Base-by-base conservation (phyloP, 2,329 filamentous ascomycete genomes). In the Fusarium sp. region DNA sequence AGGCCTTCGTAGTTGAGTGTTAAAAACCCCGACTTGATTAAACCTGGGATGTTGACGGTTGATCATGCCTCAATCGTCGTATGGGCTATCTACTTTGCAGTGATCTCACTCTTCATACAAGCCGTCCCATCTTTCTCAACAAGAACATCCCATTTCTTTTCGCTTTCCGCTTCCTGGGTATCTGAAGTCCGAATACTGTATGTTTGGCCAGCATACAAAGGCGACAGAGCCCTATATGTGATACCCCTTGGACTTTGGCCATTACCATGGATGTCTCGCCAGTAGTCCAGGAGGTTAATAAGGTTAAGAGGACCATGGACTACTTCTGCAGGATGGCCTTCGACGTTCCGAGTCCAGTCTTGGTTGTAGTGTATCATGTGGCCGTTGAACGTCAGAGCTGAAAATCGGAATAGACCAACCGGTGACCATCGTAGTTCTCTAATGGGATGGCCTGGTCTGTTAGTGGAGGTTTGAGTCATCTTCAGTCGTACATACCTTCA, bases 361-460 rank as follows among this genome's bases (percentile, higher is more conserved):
- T 86, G 84, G 73, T 94, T 91, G 70, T 95, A 90, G 77, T 97
- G 94, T 54, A 97, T 96, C 68, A 88, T 89, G 77, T 97, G 94
- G 0, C 88, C 92, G 75, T 97, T 97, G 81, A 94, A 94, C 0
- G 92, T 96, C 39, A 97, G 80, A 0, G 92, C 92, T 1, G 91
- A 94, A 81, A 94, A 97, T 18, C 92, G 88, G 78, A 96, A 96
- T 2, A 97, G 84, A 3, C 80, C 81, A 0, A 81, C 79, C 0
- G 82, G 77, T 0, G 84, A 85, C 82, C 81, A 84, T 20, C 72
- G 70, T 6, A 83, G 52, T 15, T 75, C 73, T 11, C 82, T 74
- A 1, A 64, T 41, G 0, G 73, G 73, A 37, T 63, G 68, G 4
- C 46, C 75, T 75, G 11, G 3, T 17, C 6, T 17, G 21, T 66